These are phyloP conservation scores for Perkinsus olseni DNA, from an alignment of 169 alveolate species.

Conservation along the genomic window DNA sequence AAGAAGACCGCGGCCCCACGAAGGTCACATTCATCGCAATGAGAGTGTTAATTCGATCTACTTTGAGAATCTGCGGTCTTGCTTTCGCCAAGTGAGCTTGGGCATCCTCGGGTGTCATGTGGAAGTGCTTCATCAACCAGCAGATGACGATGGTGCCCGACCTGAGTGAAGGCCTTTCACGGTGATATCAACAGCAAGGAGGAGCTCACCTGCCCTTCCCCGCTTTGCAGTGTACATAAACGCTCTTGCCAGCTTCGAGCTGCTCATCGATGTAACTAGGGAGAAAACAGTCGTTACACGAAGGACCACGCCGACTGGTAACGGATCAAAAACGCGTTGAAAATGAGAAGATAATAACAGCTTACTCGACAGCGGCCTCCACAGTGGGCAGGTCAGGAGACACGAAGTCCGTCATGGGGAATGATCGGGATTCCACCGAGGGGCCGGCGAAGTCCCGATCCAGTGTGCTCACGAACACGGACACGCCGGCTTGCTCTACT, in stretches of 20 bases:
- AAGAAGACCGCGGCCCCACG: too few relatives aligned
- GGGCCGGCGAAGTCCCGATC: not conserved
- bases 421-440: not conserved
- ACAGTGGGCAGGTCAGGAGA: not conserved
- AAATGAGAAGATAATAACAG: too few relatives aligned
- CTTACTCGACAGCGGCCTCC: not conserved
- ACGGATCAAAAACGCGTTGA: too few relatives aligned
- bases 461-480: not conserved
- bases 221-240: not conserved
- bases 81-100: not conserved
- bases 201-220: not conserved
- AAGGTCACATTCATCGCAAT: too few relatives aligned
- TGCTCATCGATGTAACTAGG: not conserved
- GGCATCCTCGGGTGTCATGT: not conserved
- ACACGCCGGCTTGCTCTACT: not conserved
- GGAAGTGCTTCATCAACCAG: not conserved
- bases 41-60: too few relatives aligned
- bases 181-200: too few relatives aligned
- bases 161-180: not conserved
- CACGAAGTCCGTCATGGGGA: not conserved
- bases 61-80: not conserved
- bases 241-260: not conserved
- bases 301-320: too few relatives aligned
- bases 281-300: not conserved
- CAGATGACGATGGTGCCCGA: not conserved